Conservation (phyloP, 2,329 filamentous ascomycete genomes). For the Penicillium rolfsii region DNA sequence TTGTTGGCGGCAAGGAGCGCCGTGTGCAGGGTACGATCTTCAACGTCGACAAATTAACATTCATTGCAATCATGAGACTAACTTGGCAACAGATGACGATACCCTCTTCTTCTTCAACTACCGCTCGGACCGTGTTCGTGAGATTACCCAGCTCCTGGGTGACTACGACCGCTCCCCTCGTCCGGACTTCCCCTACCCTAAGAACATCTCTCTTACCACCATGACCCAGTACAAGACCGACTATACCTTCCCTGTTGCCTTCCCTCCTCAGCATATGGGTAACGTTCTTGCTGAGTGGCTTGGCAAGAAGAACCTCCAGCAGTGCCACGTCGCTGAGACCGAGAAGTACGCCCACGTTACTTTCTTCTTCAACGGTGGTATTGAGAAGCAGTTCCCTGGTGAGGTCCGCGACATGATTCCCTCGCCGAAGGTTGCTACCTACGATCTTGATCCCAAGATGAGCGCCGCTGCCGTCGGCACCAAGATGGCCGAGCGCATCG, state of each 20-base stretch:
- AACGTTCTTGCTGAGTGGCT: constrained; percentile 99
- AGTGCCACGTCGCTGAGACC: constrained; percentile 96
- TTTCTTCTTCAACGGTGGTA: constrained; percentile 99
- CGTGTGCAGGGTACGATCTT: constrained; percentile 73
- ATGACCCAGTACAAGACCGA: constrained; percentile 99
- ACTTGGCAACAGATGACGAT: constrained; percentile 69
- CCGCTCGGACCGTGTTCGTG: constrained; percentile 93
- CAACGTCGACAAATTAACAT: background rate
- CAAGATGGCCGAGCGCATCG: constrained; percentile 85
- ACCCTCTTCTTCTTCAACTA: constrained; percentile 99
- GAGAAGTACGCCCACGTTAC: constrained; percentile 99
- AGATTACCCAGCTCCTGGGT: constrained; percentile 92
- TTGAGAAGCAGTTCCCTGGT: constrained; percentile 92
- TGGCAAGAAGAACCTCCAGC: constrained; percentile 82
- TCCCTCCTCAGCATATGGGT: constrained; percentile 92
- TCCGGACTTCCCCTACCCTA: constrained; percentile 91
- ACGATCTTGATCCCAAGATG: constrained; percentile 95
- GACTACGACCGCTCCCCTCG: constrained; percentile 87
- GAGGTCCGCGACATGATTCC: constrained; percentile 93
- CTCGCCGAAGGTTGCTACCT: constrained; percentile 92
- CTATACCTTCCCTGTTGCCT: constrained; percentile 89
- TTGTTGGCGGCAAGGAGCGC: constrained; percentile 81
- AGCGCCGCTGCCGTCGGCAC: constrained; percentile 86
- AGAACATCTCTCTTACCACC: constrained; percentile 83
- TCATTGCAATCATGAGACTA: constrained; percentile 13